Evolutionary conservation across 495 filamentous ascomycete genomes (phyloP).

Genomic region (Penicillium riverlandense): DNA sequence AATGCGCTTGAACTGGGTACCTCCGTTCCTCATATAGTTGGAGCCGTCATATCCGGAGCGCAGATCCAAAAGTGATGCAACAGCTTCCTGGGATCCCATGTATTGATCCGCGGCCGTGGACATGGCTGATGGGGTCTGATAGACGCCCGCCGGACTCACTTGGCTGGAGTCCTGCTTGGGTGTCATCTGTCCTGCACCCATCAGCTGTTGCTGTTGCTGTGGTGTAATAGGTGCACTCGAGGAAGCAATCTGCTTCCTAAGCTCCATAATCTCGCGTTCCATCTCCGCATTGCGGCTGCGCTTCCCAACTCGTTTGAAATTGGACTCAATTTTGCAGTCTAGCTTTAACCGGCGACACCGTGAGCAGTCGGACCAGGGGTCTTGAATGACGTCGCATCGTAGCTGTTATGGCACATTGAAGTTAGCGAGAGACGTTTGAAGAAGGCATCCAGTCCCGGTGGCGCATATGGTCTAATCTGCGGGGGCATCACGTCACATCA

Average conservation of each 20-base stretch:
- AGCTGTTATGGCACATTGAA: conserved; percentile 42
- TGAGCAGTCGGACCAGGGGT: conserved; percentile 73
- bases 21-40: conserved; percentile 39
- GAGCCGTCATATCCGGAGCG: conserved; percentile 47
- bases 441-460: too few relatives aligned
- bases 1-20: conserved; percentile 44
- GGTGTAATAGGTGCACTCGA: conserved; percentile 35
- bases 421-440: neutral
- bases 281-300: conserved; percentile 86
- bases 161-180: conserved; percentile 47
- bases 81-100: conserved; percentile 80
- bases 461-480: too few relatives aligned
- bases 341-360: conserved; percentile 81
- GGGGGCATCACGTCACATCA: too few relatives aligned
- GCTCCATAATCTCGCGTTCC: conserved; percentile 59
- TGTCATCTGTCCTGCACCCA: conserved; percentile 43
- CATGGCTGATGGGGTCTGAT: conserved; percentile 37
- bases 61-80: conserved; percentile 73
- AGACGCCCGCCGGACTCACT: conserved; percentile 32
- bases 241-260: conserved; percentile 61
- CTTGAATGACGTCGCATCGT: conserved; percentile 84
- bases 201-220: conserved; percentile 38
- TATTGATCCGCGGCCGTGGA: conserved; percentile 47
- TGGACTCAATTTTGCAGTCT: conserved; percentile 85
- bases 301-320: conserved; percentile 91